phyloP scores from a whole-genome alignment of 176 grass and related monocot species.

The Musa acuminata region DNA sequence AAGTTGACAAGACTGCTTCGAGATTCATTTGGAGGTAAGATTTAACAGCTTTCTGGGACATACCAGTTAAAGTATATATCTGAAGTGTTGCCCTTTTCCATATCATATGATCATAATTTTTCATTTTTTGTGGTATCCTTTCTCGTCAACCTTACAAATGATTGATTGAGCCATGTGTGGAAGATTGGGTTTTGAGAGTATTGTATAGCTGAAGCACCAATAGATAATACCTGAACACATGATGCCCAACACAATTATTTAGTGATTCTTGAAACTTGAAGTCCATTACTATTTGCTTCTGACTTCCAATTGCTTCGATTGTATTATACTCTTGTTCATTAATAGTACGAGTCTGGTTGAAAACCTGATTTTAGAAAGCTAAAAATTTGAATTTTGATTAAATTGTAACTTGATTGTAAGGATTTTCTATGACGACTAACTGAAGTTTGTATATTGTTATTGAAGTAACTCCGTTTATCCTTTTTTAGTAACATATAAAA shows the following conservation, averaged over 20 bases:
- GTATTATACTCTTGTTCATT: not conserved
- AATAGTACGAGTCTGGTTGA: not conserved
- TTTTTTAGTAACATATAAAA: constrained; percentile 25
- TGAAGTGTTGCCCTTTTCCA: not conserved
- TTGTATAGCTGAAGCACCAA: not conserved
- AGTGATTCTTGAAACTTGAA: too few relatives aligned
- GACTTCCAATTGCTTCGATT: too few relatives aligned
- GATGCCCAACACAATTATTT: too few relatives aligned
- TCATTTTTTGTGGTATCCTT: not conserved
- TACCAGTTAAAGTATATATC: not conserved
- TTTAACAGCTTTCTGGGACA: not conserved
- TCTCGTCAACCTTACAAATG: not conserved
- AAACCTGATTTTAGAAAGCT: not conserved
- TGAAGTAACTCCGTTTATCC: not conserved
- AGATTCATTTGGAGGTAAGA: constrained; percentile 99
- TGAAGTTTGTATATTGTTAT: not conserved
- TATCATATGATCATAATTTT: not conserved
- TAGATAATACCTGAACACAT: too few relatives aligned
- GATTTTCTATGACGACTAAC: not conserved
- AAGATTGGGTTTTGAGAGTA: too few relatives aligned
- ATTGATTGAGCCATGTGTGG: not conserved
- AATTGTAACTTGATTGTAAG: not conserved
- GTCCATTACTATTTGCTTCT: too few relatives aligned
- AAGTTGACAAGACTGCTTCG: constrained; percentile 97
- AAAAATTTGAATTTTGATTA: not conserved